Evolutionary conservation across 108 stramenopile genomes (phyloP), one percentile per base, ranked within the genome.

Genomic region (Thalassiosira profunda): DNA sequence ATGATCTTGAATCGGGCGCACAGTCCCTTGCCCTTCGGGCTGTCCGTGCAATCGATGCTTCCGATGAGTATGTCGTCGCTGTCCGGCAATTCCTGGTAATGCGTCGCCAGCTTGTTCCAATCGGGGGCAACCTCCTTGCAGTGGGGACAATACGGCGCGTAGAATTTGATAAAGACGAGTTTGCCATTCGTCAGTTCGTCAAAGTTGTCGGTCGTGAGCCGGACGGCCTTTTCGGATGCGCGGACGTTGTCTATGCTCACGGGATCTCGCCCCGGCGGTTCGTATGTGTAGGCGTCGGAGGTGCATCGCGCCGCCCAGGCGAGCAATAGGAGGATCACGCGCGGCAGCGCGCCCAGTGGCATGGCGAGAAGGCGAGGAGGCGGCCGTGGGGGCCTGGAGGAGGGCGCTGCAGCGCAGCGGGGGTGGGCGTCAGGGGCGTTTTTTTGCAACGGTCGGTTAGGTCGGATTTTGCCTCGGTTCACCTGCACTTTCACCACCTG

Each of bases 131-230:
- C 69, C 26, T 26, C 37, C 6, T 74, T 79, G 67, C 78, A 79
- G 60, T 79, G 78, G 15, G 72, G 72, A 35, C 78, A 79, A 21
- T 59, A 62, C 51, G 75, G 75, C 15, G 67, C 48, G 55, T 51
- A 76, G 8, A 76, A 76, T 48, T 76, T 76, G 54, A 76, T 53
- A 53, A 76, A 76, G 7, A 71, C 63, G 4, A 76, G 12, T 45
- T 76, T 76, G 11, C 69, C 75, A 4, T 70, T 28, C 0, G 75
- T 76, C 17, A 76, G 8, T 46, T 76, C 75, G 40, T 76, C 75
- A 40, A 71, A 76, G 49, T 76, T 76, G 20, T 76, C 75, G 45
- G 53, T 28, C 21, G 69, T 71, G 43, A 76, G 70, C 8, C 36
- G 2, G 8, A 65, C 61, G 7, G 66, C 38, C 41, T 61, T 20